These are phyloP conservation scores for Piloderma croceum DNA, from an alignment of 768 basidiomycete genomes.

Conservation along the genomic window DNA sequence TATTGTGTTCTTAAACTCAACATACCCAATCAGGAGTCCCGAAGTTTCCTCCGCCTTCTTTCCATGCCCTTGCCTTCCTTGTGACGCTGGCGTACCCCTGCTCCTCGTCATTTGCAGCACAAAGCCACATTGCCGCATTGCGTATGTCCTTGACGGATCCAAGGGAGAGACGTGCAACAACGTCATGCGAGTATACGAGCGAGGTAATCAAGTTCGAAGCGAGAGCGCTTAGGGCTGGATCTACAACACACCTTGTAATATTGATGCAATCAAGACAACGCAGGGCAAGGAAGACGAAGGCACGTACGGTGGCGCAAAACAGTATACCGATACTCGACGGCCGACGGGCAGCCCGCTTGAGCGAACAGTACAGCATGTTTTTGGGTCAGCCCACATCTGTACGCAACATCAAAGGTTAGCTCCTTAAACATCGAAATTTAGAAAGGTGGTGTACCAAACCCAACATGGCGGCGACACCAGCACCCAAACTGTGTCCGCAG, in stretches of 20 bases:
- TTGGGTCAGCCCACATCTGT: slow-evolving; percentile 84
- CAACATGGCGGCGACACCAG: slow-evolving; percentile 71
- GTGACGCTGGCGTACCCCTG: slow-evolving; percentile 38
- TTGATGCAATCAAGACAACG: slow-evolving; percentile 1
- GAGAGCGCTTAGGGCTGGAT: slow-evolving; percentile 53
- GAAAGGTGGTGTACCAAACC: slow-evolving; percentile 50
- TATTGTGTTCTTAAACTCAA: slow-evolving; percentile 33
- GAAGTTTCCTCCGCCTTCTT: slow-evolving; percentile 48
- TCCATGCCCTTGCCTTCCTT: slow-evolving; percentile 51
- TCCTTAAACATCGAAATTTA: slow-evolving; percentile 1
- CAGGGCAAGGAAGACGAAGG: slow-evolving; percentile 2
- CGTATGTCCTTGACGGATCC: slow-evolving; percentile 73
- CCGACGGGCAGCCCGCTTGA: slow-evolving; percentile 67
- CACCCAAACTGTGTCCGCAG: slow-evolving; percentile 81
- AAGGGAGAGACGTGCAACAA: slow-evolving; percentile 72
- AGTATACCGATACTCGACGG: slow-evolving; percentile 66
- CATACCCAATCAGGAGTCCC: slow-evolving; percentile 52
- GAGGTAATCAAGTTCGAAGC: slow-evolving; percentile 64
- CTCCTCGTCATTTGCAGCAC: slow-evolving; percentile 52
- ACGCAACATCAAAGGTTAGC: slow-evolving; percentile 6
- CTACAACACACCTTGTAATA: slow-evolving; percentile 50
- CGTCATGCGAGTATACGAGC: slow-evolving; percentile 78
- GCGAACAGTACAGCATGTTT: slow-evolving; percentile 60
- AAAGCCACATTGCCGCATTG: slow-evolving; percentile 75
- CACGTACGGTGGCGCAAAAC: slow-evolving; percentile 74